phyloP scores from a whole-genome alignment of 495 filamentous ascomycete species.

The Daldinia childiae region DNA sequence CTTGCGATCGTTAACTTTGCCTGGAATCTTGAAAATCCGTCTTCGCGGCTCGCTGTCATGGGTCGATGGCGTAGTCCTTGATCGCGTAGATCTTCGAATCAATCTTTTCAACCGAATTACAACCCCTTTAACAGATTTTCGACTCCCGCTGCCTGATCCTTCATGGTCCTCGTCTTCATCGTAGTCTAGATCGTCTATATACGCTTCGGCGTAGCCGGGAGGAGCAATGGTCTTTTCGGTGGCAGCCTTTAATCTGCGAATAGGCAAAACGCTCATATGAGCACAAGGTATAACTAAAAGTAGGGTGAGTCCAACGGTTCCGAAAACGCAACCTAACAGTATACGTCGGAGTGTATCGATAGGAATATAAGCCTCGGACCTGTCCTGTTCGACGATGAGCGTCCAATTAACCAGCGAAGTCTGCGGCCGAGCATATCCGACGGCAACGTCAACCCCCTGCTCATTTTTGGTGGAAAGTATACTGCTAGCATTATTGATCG shows the following conservation, averaged over 20 bases:
- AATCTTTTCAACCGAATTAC: constrained; percentile 49
- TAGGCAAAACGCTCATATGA: constrained; percentile 81
- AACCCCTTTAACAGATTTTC: constrained; percentile 53
- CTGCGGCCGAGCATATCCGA: constrained; percentile 74
- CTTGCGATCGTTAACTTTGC: constrained; percentile 77
- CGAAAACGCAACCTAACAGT: constrained; percentile 84
- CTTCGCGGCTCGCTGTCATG: constrained; percentile 58
- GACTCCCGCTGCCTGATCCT: constrained; percentile 48
- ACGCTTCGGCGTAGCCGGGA: constrained; percentile 63
- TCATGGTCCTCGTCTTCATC: constrained; percentile 53
- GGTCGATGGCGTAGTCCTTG: constrained; percentile 46
- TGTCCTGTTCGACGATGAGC: constrained; percentile 79
- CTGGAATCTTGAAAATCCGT: constrained; percentile 80
- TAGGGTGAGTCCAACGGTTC: constrained; percentile 74
- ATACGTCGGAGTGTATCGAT: constrained; percentile 78
- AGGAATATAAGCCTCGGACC: constrained; percentile 76
- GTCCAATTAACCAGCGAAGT: constrained; percentile 79
- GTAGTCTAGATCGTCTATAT: constrained; percentile 51
- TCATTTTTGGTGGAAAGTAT: constrained; percentile 75
- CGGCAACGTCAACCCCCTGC: constrained; percentile 68
- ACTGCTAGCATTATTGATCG: constrained; percentile 69
- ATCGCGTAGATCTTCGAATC: constrained; percentile 43
- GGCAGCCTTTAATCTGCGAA: constrained; percentile 77
- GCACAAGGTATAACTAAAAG: constrained; percentile 78
- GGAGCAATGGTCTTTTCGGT: constrained; percentile 79